Evolutionary conservation across 495 filamentous ascomycete genomes (phyloP), one percentile per base, ranked within the genome.

Genomic region (Aspergillus hancockii): DNA sequence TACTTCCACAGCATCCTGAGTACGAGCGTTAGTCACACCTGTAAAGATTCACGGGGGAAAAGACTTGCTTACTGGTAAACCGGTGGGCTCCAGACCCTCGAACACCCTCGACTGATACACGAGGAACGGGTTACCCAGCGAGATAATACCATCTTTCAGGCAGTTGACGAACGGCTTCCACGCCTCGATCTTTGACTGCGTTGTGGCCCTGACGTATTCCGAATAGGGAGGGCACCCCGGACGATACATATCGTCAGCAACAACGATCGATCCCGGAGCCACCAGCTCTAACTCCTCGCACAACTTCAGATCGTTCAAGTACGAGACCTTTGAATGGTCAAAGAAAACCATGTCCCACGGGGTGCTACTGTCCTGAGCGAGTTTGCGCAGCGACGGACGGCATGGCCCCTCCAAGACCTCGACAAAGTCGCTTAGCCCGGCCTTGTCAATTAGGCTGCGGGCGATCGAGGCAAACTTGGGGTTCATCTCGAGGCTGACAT

Each of bases 211-310:
- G 8, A 67, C 58, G 47, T 67, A 67, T 16, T 63, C 63, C 30
- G 83, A 67, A 67, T 89, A 90, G 8, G 73, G 75, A 4, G 86
- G 87, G 57, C 87, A 87, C 2, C 86, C 86, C 1, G 86, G 87
- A 52, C 78, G 75, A 45, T 86, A 74, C 23, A 89, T 81, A 67
- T 90, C 88, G 65, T 90, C 87, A 0, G 87, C 88, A 0, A 79
- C 80, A 21, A 87, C 57, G 4, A 89, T 74, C 0, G 83, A 81
- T 1, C 86, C 87, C 0, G 67, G 64, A 0, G 70, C 71, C 21
- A 90, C 67, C 28, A 90, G 58, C 0, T 76, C 79, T 19, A 89
- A 71, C 34, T 81, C 75, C 71, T 90, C 88, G 57, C 82, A 85
- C 1, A 87, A 70, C 75, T 88, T 88, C 55, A 90, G 70, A 63